Conservation (phyloP, 495 filamentous ascomycete genomes). For the Xylaria intraflava region DNA sequence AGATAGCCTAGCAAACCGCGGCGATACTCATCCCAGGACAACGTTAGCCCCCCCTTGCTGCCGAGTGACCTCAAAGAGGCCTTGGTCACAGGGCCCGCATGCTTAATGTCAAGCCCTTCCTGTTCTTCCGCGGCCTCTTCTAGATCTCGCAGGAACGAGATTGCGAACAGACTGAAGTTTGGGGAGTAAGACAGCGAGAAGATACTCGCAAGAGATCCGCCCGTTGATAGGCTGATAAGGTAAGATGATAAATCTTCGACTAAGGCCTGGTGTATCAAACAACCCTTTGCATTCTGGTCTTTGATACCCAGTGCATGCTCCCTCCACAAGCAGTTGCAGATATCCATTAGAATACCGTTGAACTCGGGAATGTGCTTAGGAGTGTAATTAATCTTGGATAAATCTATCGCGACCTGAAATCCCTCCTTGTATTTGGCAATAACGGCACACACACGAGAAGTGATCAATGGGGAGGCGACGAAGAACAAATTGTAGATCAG, state of each 20-base stretch:
- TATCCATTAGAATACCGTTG: conserved; percentile 85
- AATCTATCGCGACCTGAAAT: conserved; percentile 58
- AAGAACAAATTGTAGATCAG: conserved; percentile 68
- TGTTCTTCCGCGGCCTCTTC: conserved; percentile 50
- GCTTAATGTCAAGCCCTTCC: conserved; percentile 42
- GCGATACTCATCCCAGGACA: conserved; percentile 70
- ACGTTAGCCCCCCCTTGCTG: conserved; percentile 59
- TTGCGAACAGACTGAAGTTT: conserved; percentile 57
- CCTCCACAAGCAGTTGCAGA: conserved; percentile 81
- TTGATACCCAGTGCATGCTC: conserved; percentile 62
- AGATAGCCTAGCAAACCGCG: conserved; percentile 66
- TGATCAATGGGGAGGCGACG: conserved; percentile 49
- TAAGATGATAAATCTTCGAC: conserved; percentile 43
- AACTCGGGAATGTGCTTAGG: conserved; percentile 58
- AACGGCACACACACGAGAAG: conserved; percentile 67
- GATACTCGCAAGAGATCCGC: conserved; percentile 44
- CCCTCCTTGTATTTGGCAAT: conserved; percentile 64
- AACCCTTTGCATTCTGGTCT: conserved; percentile 67
- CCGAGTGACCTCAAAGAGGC: conserved; percentile 54
- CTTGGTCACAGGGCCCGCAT: conserved; percentile 74
- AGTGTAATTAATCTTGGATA: conserved; percentile 35
- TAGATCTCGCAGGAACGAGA: conserved; percentile 59
- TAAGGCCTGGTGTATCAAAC: conserved; percentile 51
- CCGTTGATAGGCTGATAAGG: conserved; percentile 32
- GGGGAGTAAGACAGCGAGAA: conserved; percentile 69